Percentiles rank a stretch among this genome's conserved stretches.
These are phyloP conservation scores for Phytophthora crassamura DNA, from an alignment of 352 stramenopile genomes.

Conservation along the genomic window DNA sequence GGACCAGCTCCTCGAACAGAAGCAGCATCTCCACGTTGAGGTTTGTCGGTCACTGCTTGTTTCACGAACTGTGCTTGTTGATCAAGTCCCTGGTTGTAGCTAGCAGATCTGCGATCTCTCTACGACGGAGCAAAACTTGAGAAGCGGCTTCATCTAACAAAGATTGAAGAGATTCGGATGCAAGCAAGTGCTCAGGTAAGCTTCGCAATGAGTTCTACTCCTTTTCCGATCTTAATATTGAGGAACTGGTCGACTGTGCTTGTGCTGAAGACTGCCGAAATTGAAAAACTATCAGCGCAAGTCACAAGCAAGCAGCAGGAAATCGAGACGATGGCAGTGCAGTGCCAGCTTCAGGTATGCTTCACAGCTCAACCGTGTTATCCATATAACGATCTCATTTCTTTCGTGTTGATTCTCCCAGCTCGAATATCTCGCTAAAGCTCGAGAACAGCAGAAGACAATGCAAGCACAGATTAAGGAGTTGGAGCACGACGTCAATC, in stretches of 20 bases:
- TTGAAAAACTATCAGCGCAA: slow-evolving; percentile 21
- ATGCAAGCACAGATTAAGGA: slow-evolving; percentile 22
- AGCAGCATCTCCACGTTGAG: slow-evolving; percentile 19
- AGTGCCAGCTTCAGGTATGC: slow-evolving; percentile 36
- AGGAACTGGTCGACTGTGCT: background rate
- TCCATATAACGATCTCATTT: background rate
- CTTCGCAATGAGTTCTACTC: background rate
- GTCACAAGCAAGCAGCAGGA: slow-evolving; percentile 41
- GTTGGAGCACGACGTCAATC: slow-evolving; percentile 30
- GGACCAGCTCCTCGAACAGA: slow-evolving; percentile 22
- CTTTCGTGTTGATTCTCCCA: slow-evolving; percentile 3
- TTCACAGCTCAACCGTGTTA: background rate
- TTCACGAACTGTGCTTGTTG: background rate
- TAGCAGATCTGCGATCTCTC: slow-evolving; percentile 15
- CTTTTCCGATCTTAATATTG: too few species aligned
- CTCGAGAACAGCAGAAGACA: slow-evolving; percentile 19
- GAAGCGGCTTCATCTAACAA: slow-evolving; percentile 20
- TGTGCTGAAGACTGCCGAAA: slow-evolving; percentile 25
- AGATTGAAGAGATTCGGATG: slow-evolving; percentile 22
- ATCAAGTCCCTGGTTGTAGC: slow-evolving; percentile 9
- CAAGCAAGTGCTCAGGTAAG: slow-evolving; percentile 33
- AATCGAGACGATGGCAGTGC: slow-evolving; percentile 19
- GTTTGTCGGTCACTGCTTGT: slow-evolving; percentile 9
- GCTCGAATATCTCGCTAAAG: slow-evolving; percentile 33
- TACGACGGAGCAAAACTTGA: slow-evolving; percentile 28